phyloP scores from a whole-genome alignment of 176 grass and related monocot genomes.

The maize (Zea mays) region Zm-B73-REFERENCE-NAM-5.0 NC_050098.1:136226501-136227000 shows the following conservation, averaged over 20 bases:
- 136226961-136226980: not conserved
- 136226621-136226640: conserved; percentile 18
- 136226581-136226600: too few relatives aligned
- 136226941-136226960: not conserved
- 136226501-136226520: conserved; percentile 99
- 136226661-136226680: conserved; percentile 94
- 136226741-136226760: conserved; percentile 62
- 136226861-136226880: not conserved
- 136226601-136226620: conserved; percentile 6
- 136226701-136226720: conserved; percentile 96
- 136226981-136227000: conserved; percentile 9
- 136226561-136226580: too few relatives aligned
- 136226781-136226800: conserved; percentile 28
- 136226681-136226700: conserved; percentile 89
- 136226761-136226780: conserved; percentile 2
- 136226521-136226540: conserved; percentile 79
- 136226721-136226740: conserved; percentile 74
- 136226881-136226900: too few relatives aligned
- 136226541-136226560: conserved; percentile 38
- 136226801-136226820: conserved; percentile 21
- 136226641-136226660: conserved; percentile 48
- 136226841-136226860: conserved; percentile 15
- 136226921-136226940: not conserved
- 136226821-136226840: conserved; percentile 24
- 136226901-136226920: conserved; percentile 6